Conservation (phyloP, 148 eudicot genomes). For the Gaultheria prostrata region DNA sequence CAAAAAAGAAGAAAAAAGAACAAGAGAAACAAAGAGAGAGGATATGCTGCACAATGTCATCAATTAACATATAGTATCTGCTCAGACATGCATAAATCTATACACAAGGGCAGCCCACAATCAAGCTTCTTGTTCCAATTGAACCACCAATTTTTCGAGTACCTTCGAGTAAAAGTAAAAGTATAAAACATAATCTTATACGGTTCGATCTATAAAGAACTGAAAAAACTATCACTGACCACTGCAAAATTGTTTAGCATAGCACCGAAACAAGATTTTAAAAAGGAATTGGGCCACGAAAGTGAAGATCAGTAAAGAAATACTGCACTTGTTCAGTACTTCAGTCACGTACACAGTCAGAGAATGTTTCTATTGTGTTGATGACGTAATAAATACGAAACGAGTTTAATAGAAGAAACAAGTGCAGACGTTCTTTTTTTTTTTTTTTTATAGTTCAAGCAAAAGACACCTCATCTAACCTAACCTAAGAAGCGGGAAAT, state of each 20-base stretch:
- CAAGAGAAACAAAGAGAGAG: background rate
- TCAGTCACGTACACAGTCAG: background rate
- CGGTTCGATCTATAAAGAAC: background rate
- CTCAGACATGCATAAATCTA: background rate
- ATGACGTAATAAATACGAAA: background rate
- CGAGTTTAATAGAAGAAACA: no score
- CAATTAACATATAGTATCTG: background rate
- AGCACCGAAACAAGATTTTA: background rate
- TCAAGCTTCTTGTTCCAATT: background rate
- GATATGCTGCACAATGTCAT: background rate
- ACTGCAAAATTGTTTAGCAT: background rate
- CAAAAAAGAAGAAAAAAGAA: background rate
- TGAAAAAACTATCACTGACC: background rate
- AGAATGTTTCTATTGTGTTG: background rate
- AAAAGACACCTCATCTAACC: no score
- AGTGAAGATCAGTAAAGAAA: background rate
- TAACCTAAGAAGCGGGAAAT: no score
- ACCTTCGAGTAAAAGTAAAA: no score
- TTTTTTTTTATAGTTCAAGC: no score
- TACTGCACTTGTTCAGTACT: background rate
- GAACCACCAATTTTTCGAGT: background rate
- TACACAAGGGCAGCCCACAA: background rate
- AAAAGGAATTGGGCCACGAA: background rate
- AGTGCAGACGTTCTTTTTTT: no score
- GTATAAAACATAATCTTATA: background rate